Percentiles rank a stretch among this genome's conserved stretches.
Evolutionary conservation across 2,329 filamentous ascomycete genomes (phyloP).

Genomic region (Ceratocystis destructans): DNA sequence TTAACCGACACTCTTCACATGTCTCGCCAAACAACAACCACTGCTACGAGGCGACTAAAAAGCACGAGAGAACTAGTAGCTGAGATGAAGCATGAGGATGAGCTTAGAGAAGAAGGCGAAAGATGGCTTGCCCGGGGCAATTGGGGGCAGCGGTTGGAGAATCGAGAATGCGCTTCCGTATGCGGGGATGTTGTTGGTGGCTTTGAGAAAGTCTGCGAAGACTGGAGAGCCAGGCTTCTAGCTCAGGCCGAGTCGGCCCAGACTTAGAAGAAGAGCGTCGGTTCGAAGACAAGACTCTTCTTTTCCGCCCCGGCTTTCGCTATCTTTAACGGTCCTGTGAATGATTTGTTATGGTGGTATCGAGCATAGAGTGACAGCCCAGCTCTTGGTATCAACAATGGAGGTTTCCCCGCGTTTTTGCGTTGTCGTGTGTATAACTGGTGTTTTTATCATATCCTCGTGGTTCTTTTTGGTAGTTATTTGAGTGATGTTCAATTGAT

Average conservation of each 20-base stretch:
- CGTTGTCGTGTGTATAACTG: background rate
- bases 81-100: slow-evolving; percentile 72
- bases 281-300: background rate
- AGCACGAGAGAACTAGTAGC: slow-evolving; percentile 73
- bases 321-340: background rate
- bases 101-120: slow-evolving; percentile 68
- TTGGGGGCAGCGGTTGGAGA: slow-evolving; percentile 64
- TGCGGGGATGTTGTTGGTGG: slow-evolving; percentile 82
- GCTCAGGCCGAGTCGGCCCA: slow-evolving; percentile 43
- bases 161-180: slow-evolving; percentile 67
- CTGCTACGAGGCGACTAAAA: slow-evolving; percentile 64
- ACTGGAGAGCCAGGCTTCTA: slow-evolving; percentile 65
- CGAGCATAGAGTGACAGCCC: background rate
- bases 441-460: background rate
- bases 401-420: background rate
- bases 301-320: background rate
- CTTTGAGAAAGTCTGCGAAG: slow-evolving; percentile 80
- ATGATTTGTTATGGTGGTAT: background rate
- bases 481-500: background rate
- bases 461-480: background rate
- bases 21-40: slow-evolving; percentile 74
- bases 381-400: background rate
- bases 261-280: slow-evolving; percentile 24
- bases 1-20: slow-evolving; percentile 89
- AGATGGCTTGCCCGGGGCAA: slow-evolving; percentile 68